A percentile compares a stretch with the other conserved stretches of the same genome.
Evolutionary conservation across 805 yeast genomes (phyloP).

Genomic region (Hanseniaspora pseudoguilliermondii): DNA sequence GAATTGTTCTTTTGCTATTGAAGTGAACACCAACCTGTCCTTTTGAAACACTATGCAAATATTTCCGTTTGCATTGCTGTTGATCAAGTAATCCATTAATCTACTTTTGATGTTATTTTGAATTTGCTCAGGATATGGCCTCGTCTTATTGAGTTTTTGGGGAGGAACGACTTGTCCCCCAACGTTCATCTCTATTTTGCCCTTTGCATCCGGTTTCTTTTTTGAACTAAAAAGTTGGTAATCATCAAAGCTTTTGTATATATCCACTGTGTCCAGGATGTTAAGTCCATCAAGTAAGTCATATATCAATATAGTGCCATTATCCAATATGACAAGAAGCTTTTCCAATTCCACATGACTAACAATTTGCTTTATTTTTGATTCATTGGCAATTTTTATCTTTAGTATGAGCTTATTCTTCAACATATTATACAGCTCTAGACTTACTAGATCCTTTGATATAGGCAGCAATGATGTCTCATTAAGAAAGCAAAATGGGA

Average conservation of each 20-base stretch:
- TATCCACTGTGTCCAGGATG: constrained; percentile 4
- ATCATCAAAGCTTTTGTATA: constrained; percentile 12
- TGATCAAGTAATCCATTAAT: not conserved
- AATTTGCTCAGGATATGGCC: not conserved
- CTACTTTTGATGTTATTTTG: constrained; percentile 1
- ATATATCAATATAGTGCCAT: constrained; percentile 2
- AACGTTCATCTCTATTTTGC: constrained; percentile 3
- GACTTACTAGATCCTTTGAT: not conserved
- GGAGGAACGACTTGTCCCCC: constrained; percentile 5
- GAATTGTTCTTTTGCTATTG: constrained; percentile 7
- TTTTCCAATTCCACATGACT: constrained; percentile 7
- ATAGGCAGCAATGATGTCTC: constrained; percentile 10
- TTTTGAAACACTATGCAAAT: constrained; percentile 4
- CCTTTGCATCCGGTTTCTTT: not conserved
- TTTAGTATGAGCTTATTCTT: constrained; percentile 10
- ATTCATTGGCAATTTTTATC: constrained; percentile 1
- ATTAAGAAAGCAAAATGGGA: constrained; percentile 2
- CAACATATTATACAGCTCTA: constrained; percentile 9
- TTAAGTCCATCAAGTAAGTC: constrained; percentile 10
- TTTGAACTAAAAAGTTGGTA: constrained; percentile 6
- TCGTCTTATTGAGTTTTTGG: not conserved
- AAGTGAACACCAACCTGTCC: constrained; percentile 4
- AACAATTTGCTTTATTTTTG: not conserved
- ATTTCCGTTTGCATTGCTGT: constrained; percentile 7
- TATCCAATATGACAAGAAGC: constrained; percentile 3